A percentile compares a stretch with the other conserved stretches of the same genome.
Conservation (phyloP, 352 stramenopile species). For the Phytophthora fragariaefolia region DNA sequence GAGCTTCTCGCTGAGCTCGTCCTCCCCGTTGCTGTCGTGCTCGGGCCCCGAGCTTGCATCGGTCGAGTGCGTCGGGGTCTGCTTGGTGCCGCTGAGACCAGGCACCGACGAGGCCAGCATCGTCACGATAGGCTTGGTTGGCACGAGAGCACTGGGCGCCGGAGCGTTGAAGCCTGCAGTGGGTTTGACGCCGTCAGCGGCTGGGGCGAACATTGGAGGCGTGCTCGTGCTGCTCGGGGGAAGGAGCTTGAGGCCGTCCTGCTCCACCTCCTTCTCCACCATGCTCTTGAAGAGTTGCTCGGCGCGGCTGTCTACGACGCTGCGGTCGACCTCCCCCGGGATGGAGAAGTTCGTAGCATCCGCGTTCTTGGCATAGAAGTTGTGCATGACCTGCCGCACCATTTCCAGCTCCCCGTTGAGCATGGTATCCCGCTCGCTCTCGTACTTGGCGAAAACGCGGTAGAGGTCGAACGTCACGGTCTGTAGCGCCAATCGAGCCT, state of each 20-base stretch:
- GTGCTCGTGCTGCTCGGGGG: slow-evolving; percentile 13
- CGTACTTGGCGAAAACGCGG: slow-evolving; percentile 79
- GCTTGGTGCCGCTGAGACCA: slow-evolving; percentile 17
- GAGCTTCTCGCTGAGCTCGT: slow-evolving; percentile 71
- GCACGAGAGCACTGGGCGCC: slow-evolving; percentile 14
- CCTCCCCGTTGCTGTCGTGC: slow-evolving; percentile 47
- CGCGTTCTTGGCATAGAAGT: slow-evolving; percentile 78
- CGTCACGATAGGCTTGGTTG: slow-evolving; percentile 14
- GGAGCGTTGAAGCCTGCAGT: slow-evolving; percentile 4
- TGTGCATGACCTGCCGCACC: slow-evolving; percentile 83
- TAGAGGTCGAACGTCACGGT: slow-evolving; percentile 72
- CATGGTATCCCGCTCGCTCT: slow-evolving; percentile 78
- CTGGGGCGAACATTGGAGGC: not conserved
- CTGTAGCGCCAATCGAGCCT: slow-evolving; percentile 51
- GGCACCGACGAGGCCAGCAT: slow-evolving; percentile 4
- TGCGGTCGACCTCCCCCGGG: slow-evolving; percentile 59
- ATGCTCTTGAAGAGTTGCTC: slow-evolving; percentile 71
- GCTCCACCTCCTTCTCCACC: slow-evolving; percentile 56
- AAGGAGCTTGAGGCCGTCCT: slow-evolving; percentile 42
- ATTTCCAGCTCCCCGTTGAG: slow-evolving; percentile 81
- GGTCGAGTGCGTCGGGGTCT: slow-evolving; percentile 8
- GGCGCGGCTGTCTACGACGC: slow-evolving; percentile 49
- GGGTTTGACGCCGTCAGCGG: slow-evolving; percentile 14
- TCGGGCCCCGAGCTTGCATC: slow-evolving; percentile 24
- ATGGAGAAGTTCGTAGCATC: slow-evolving; percentile 75